Evolutionary conservation across 2,329 filamentous ascomycete species (phyloP), one percentile per base, ranked within the genome.

Genomic region (Ascochyta viciae-villosae): DNA sequence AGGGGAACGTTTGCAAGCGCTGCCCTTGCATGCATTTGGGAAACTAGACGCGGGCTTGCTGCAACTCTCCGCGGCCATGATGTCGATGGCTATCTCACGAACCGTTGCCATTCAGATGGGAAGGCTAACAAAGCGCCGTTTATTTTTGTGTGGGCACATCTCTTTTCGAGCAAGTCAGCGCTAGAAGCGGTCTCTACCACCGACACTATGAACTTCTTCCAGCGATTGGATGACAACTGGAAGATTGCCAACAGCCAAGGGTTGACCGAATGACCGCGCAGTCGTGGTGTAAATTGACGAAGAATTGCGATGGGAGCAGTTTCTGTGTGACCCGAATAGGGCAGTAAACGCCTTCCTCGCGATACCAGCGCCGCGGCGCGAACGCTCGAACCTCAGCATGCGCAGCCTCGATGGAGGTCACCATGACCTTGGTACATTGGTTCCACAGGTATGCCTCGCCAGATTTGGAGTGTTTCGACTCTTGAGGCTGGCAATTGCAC

Each of bases 81-180:
- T 22, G 38, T 39, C 53, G 42, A 56, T n/a, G 16, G 22, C 19
- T 19, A 38, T 22, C 6, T n/a, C 33, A 16, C 10, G 37, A 35
- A 35, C 37, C 22, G 33, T 51, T 15, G 26, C 24, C 31, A 16
- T 34, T 38, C 37, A 9, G 4, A 43, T 42, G 26, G 53, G 33
- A 37, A 19, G 33, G 24, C 47, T 56, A 50, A 47, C 43, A 51
- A 53, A 51, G 55, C 58, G 58, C 56, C 29, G 57, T 59, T 63
- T 57, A 60, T 60, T 66, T 61, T 60, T 44, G 62, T 58, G 55
- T 61, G 46, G 61, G 57, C 50, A 54, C 24, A 44, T 41, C 49
- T 44, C 38, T 35, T 58, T 47, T 52, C 48, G 50, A 54, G 38
- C 51, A 60, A 57, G 59, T 68, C 62, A 66, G 62, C 65, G 50